phyloP scores from a whole-genome alignment of 2,329 filamentous ascomycete species.

The Neopestalotiopsis rosae region DNA sequence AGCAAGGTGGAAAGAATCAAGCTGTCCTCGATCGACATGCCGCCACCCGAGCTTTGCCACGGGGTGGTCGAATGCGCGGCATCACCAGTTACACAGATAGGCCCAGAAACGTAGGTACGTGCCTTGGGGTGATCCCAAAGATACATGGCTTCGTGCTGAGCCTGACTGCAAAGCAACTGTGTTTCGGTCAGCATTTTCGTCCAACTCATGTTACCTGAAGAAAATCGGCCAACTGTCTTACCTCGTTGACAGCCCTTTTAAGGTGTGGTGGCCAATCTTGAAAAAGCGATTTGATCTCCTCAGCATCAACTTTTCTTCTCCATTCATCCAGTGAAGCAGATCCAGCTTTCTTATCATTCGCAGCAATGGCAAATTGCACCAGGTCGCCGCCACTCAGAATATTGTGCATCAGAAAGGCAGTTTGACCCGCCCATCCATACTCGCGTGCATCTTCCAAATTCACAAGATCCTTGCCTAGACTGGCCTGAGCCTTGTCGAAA shows the following conservation, averaged over 20 bases:
- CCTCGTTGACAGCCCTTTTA: slow-evolving; percentile 27
- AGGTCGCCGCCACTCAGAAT: slow-evolving; percentile 24
- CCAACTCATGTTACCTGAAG: neutral
- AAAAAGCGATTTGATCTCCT: slow-evolving; percentile 27
- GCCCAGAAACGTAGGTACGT: slow-evolving; percentile 5
- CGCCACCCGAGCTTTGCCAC: slow-evolving; percentile 6
- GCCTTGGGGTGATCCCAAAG: slow-evolving; percentile 30
- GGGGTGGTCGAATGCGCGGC: slow-evolving; percentile 13
- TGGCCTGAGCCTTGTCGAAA: slow-evolving; percentile 24
- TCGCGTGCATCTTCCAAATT: slow-evolving; percentile 28
- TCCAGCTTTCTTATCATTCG: slow-evolving; percentile 21
- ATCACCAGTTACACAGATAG: slow-evolving; percentile 5
- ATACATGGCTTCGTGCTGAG: slow-evolving; percentile 27
- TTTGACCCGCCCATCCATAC: slow-evolving; percentile 28
- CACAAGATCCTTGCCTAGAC: slow-evolving; percentile 24
- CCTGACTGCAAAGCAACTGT: slow-evolving; percentile 28
- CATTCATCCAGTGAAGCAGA: slow-evolving; percentile 21
- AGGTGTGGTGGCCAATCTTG: slow-evolving; percentile 28
- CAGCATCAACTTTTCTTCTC: slow-evolving; percentile 23
- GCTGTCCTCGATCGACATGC: slow-evolving; percentile 16
- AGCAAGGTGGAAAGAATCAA: slow-evolving; percentile 23
- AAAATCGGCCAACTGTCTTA: slow-evolving; percentile 14
- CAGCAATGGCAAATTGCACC: slow-evolving; percentile 27
- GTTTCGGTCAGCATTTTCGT: neutral
- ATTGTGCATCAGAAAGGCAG: slow-evolving; percentile 25